These are phyloP conservation scores for Theileria annulata DNA, from an alignment of 169 alveolate genomes.

Conservation along the genomic window DNA sequence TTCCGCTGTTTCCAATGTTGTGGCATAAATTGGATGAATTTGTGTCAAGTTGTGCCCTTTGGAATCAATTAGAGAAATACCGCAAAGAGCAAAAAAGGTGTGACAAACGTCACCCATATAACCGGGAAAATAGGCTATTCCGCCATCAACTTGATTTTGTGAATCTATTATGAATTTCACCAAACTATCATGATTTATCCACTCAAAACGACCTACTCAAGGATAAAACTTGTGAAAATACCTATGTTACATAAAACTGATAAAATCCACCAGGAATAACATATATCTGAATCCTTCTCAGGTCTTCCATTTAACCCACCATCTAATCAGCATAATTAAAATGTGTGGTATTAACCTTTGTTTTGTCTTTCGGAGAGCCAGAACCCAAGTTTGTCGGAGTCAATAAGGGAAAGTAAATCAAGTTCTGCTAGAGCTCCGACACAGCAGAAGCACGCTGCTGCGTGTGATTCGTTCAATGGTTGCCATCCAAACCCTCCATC, in stretches of 20 bases:
- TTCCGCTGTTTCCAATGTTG: slow-evolving; percentile 46
- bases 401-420: slow-evolving; percentile 50
- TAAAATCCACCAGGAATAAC: slow-evolving; percentile 97
- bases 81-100: slow-evolving; percentile 94
- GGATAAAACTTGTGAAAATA: not conserved
- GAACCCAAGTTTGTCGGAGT: slow-evolving; percentile 64
- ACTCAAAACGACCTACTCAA: slow-evolving; percentile 74
- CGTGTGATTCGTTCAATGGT: slow-evolving; percentile 95
- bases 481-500: slow-evolving; percentile 95
- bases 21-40: slow-evolving; percentile 73
- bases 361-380: slow-evolving; percentile 93
- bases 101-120: slow-evolving; percentile 93
- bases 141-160: slow-evolving; percentile 89
- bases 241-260: slow-evolving; percentile 85
- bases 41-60: slow-evolving; percentile 24
- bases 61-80: slow-evolving; percentile 83
- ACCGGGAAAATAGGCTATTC: slow-evolving; percentile 94
- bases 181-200: slow-evolving; percentile 85
- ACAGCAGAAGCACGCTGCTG: slow-evolving; percentile 94
- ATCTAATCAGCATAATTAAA: not conserved
- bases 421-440: slow-evolving; percentile 77
- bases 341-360: slow-evolving; percentile 1
- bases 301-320: slow-evolving; percentile 98
- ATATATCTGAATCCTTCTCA: slow-evolving; percentile 94
- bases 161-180: slow-evolving; percentile 83